Conservation (phyloP, 202 grass and related monocot species). For the Hordeum pubiflorum region DNA sequence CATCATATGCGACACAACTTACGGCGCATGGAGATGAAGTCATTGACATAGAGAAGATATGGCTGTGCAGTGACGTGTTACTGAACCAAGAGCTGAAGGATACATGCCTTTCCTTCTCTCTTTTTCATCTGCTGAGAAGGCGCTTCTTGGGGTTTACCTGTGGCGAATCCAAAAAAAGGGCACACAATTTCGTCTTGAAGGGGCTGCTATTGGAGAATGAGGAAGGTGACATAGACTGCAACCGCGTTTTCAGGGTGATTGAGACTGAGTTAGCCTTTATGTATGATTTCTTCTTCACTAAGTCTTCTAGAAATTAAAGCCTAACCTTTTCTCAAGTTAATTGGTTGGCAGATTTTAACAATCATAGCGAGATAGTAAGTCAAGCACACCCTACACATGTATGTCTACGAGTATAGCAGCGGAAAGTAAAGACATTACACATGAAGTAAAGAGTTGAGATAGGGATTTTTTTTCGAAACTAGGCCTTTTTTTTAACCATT, state of each 20-base stretch:
- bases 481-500: no score
- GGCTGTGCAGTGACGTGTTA: not conserved
- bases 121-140: not conserved
- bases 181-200: not conserved
- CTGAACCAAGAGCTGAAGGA: not conserved
- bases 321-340: no score
- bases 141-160: not conserved
- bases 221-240: not conserved
- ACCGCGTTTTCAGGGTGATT: not conserved
- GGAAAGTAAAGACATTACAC: no score
- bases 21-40: not conserved
- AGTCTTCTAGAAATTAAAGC: no score
- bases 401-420: no score
- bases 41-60: not conserved
- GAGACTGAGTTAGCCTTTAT: not conserved
- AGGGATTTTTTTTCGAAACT: not conserved
- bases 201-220: not conserved
- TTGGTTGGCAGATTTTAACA: no score
- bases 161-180: not conserved
- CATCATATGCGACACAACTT: not conserved
- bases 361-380: no score
- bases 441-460: no score
- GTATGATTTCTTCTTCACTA: not conserved
- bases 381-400: no score
- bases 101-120: not conserved